phyloP scores from a whole-genome alignment of 768 basidiomycete species.

The Suillus occidentalis region DNA sequence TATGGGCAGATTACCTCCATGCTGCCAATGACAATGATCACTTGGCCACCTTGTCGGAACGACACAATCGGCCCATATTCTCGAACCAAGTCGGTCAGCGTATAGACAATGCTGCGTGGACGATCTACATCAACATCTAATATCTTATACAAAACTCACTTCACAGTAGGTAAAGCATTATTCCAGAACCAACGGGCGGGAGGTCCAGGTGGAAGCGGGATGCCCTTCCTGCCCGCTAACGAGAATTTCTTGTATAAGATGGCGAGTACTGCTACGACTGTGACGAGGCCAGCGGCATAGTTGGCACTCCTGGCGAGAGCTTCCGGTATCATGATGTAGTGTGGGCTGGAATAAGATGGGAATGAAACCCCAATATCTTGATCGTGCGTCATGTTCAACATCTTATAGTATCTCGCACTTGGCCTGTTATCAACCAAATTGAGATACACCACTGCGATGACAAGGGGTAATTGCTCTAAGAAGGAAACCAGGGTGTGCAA shows the following conservation, averaged over 20 bases:
- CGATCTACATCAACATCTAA: not conserved
- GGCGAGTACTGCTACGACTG: slow-evolving; percentile 28
- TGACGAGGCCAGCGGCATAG: slow-evolving; percentile 47
- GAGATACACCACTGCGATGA: not conserved
- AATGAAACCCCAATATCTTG: slow-evolving; percentile 28
- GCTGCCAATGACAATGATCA: slow-evolving; percentile 18
- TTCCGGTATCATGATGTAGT: slow-evolving; percentile 20
- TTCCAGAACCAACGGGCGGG: slow-evolving; percentile 19
- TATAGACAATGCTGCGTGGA: slow-evolving; percentile 5
- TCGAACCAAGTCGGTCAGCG: slow-evolving; percentile 51
- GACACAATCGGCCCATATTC: slow-evolving; percentile 57
- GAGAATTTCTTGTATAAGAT: slow-evolving; percentile 5
- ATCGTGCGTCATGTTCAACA: slow-evolving; percentile 26
- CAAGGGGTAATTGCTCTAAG: not conserved
- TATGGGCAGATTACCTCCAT: slow-evolving; percentile 16
- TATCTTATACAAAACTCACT: not conserved
- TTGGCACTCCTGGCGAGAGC: slow-evolving; percentile 35
- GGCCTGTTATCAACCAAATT: slow-evolving; percentile 25
- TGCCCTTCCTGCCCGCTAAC: not conserved
- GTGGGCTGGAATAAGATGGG: slow-evolving; percentile 37
- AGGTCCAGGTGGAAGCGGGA: slow-evolving; percentile 21
- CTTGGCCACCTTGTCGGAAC: slow-evolving; percentile 42
- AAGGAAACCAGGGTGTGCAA: not conserved
- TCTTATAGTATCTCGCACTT: slow-evolving; percentile 20
- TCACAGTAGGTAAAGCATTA: slow-evolving; percentile 12